Evolutionary conservation across 2,329 filamentous ascomycete genomes (phyloP).

Genomic region (Cladophialophora yegresii): DNA sequence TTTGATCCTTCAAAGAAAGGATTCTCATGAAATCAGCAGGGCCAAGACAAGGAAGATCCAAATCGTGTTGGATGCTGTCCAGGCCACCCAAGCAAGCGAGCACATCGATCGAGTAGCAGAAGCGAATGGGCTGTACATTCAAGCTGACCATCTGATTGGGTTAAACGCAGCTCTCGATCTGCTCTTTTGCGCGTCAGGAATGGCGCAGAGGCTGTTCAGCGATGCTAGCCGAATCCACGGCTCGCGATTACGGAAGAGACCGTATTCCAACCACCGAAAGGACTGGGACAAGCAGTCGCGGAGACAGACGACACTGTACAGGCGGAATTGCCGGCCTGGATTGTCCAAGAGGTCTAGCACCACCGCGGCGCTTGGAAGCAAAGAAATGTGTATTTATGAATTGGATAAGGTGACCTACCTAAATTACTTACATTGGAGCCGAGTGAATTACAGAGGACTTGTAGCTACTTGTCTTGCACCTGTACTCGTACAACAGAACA

Average conservation of each 20-base stretch:
- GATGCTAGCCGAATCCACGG: not conserved
- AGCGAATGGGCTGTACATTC: not conserved
- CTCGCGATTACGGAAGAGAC: not conserved
- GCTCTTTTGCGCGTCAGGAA: not conserved
- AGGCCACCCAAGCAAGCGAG: too few species aligned
- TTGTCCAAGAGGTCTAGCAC: not conserved
- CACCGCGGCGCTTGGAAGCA: not conserved
- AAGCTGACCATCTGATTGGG: not conserved
- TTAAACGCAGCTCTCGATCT: not conserved
- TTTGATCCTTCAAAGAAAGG: constrained; percentile 49
- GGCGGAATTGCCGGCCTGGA: not conserved
- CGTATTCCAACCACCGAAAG: not conserved
- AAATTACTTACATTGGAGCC: not conserved
- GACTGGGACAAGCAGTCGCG: not conserved
- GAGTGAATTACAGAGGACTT: not conserved
- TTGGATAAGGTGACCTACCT: not conserved
- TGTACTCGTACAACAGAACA: too few species aligned
- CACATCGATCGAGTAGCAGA: not conserved
- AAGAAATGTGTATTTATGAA: not conserved
- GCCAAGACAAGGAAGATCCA: not conserved
- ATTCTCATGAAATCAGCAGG: not conserved
- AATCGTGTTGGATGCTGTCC: not conserved
- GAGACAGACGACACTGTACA: not conserved
- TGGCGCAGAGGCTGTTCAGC: not conserved
- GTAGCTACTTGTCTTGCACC: too few species aligned